Evolutionary conservation across 805 yeast genomes (phyloP).

Genomic region (Dipodascus geniculatus): DNA sequence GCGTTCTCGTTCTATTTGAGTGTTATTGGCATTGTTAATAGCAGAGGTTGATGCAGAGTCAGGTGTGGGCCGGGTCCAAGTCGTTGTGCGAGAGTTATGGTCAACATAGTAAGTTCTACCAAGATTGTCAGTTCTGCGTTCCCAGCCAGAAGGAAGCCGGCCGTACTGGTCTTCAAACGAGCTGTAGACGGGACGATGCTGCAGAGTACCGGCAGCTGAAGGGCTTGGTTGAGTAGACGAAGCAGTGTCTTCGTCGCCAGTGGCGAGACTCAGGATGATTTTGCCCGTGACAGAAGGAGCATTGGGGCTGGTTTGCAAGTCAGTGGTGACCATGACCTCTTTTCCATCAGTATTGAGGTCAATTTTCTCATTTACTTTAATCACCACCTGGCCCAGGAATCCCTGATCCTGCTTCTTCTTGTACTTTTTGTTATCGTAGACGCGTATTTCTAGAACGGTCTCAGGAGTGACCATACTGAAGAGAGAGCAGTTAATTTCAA

Average conservation of each 20-base stretch:
- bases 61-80: constrained; percentile 91
- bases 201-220: constrained; percentile 11
- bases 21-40: constrained; percentile 37
- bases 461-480: neutral
- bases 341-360: constrained; percentile 33
- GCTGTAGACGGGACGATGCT: constrained; percentile 51
- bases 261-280: constrained; percentile 44
- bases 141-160: constrained; percentile 97
- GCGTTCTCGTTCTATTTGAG: constrained; percentile 83
- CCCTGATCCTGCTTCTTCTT: constrained; percentile 93
- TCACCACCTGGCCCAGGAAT: constrained; percentile 88
- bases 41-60: constrained; percentile 66
- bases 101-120: constrained; percentile 98
- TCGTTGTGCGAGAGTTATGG: constrained; percentile 93
- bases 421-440: constrained; percentile 93
- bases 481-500: neutral
- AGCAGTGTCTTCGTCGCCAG: constrained; percentile 18
- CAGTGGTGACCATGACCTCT: constrained; percentile 80
- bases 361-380: constrained; percentile 78
- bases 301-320: constrained; percentile 82
- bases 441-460: constrained; percentile 81
- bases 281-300: constrained; percentile 86
- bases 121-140: constrained; percentile 91
- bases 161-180: constrained; percentile 97
- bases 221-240: constrained; percentile 5